These are phyloP conservation scores for Leishmania gerbilli DNA, from an alignment of 208 protist species.

Conservation along the genomic window DNA sequence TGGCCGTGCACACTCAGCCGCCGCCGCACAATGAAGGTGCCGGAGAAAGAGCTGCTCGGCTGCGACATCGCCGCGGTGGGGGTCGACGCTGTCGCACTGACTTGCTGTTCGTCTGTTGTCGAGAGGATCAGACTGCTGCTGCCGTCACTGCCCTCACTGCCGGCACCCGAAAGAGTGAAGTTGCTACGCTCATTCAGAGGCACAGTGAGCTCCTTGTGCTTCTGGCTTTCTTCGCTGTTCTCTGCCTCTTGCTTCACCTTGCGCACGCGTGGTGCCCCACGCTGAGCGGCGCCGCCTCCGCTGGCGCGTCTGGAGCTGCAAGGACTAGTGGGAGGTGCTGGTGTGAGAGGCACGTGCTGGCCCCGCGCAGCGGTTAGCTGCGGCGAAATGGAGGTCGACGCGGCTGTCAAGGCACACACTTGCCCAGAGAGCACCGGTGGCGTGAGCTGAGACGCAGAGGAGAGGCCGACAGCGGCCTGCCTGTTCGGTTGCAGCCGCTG, in stretches of 20 bases:
- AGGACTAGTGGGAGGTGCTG: background rate
- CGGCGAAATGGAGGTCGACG: background rate
- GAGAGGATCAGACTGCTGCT: background rate
- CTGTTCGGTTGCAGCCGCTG: background rate
- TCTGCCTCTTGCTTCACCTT: too few relatives aligned
- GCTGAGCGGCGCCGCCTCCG: background rate
- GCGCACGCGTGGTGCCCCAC: background rate
- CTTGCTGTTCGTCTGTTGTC: background rate
- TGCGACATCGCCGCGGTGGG: background rate
- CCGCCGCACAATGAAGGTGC: constrained; percentile 15
- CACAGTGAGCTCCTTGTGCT: background rate
- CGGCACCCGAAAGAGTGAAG: background rate
- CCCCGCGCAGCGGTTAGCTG: background rate
- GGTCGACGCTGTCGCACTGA: background rate
- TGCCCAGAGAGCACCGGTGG: background rate
- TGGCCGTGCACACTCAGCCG: background rate
- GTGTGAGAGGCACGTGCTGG: background rate
- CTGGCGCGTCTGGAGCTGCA: background rate
- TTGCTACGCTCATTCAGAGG: background rate
- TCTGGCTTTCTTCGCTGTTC: background rate
- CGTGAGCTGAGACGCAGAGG: background rate
- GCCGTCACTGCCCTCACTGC: background rate
- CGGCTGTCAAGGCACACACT: background rate
- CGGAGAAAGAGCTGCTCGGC: background rate
- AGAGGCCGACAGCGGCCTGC: background rate